Evolutionary conservation across 371 early-diverging fungal genomes (phyloP), one percentile per base, ranked within the genome.

Genomic region (Phascolomyces articulosus): DNA sequence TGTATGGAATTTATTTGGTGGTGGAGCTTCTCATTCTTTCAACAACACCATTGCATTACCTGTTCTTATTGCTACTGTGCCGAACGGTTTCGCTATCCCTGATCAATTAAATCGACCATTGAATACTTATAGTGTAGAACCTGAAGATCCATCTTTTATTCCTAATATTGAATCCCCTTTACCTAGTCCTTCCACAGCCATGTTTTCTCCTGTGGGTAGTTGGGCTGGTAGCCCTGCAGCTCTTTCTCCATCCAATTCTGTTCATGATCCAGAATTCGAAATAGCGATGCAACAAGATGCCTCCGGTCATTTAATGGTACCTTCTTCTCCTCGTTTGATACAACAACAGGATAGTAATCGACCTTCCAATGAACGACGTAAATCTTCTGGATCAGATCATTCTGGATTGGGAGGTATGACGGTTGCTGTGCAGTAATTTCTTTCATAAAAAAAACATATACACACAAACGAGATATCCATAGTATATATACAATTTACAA

Each of bases 241-340:
- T 27, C 41, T 44, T 16, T 62, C 63, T n/a, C 63, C 55, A 27
- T 38, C 63, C 40, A 49, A 47, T 31, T 69, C 55, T 49, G 18
- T 34, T 18, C 24, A 28, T 26, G 51, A 59, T 23, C 58, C 60
- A 59, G 69, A 62, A 28, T 56, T 66, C 31, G 57, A 31, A 20
- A 23, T 58, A n/a, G 64, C 49, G 29, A 54, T 27, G 23, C 55
- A 51, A 21, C 69, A 74, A 57, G 77, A 77, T 54, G 68, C 67
- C 3, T 49, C 68, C 2, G 78, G 78, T 9, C 70, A 75, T 56
- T 53, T 80, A 13, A 75, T 80, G 75, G 78, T 80, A 8, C 80
- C 80, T 11, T 55, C 63, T 27, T 63, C 63, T 13, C 63, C 63
- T 18, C 63, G 54, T 27, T 31, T 27, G n/a, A n/a, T n/a, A n/a